Base-by-base conservation (phyloP, 2,329 filamentous ascomycete genomes). In the Epicoccum nigrum region DNA sequence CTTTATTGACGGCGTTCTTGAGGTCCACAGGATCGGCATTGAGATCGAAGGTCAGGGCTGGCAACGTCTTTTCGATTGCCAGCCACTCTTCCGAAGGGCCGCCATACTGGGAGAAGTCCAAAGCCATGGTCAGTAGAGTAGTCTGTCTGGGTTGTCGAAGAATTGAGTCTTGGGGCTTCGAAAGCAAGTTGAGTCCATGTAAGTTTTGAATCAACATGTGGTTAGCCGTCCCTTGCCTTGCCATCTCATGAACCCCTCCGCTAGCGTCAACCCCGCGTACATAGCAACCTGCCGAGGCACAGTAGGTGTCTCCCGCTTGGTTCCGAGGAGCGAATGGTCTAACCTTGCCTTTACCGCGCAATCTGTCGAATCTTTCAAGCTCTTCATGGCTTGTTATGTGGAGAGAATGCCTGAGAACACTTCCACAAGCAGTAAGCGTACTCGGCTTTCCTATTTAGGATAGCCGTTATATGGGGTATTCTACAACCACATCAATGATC, bases 21-120 rank as follows among this genome's bases (percentile, higher is more conserved):
- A 70, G 51, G 1, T 23, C 43, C 3, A 54, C 8, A 8, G 62
- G 63, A 21, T 66, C 60, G 6, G 42, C 7, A 3, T 45, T 54
- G 7, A 57, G 54, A 52, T 70, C 63, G 55, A 65, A 66, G 7
- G 52, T 52, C 9, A 49, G 16, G 2, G 60, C 48, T 3, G 68
- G 67, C 1, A 70, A 45, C 4, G 64, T 65, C 48, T 63, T 67
- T 39, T 69, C 58, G 2, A 71, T 44, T 2, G 58, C 64, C n/a
- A 72, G 60, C 68, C 68, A 72, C 54, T 72, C 68, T 4, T 65
- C 62, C 4, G 67, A 69, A 0, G 63, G 59, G 11, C 67, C 67
- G 27, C 63, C 65, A 30, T 70, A 70, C 13, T 67, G 55, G 12
- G 64, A 65, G 49, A 70, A 70, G 38, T 63, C 60, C 12, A 63